Percentiles rank a stretch among this genome's conserved stretches.
Evolutionary conservation across 441 rosid species (phyloP).

Genomic region (Erysimum pusillum): DNA sequence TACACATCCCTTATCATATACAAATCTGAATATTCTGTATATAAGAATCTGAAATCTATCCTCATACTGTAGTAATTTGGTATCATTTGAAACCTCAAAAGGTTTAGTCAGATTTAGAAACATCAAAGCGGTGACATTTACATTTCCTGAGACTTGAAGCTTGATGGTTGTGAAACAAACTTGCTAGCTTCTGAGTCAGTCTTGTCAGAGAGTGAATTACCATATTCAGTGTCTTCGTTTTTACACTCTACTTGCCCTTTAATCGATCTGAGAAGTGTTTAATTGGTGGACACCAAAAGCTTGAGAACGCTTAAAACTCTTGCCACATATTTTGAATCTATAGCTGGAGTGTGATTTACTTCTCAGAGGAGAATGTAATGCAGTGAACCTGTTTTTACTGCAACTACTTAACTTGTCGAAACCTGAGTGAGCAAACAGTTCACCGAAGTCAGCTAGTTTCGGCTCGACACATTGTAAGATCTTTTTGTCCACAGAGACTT

Average conservation of each 20-base stretch:
- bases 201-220: neutral
- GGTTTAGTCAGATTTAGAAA: conserved; percentile 21
- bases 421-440: neutral
- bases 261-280: conserved; percentile 44
- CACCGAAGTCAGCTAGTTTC: neutral
- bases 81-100: neutral
- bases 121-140: conserved; percentile 7
- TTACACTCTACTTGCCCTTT: neutral
- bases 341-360: conserved; percentile 27
- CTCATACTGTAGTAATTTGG: neutral
- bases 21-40: conserved; percentile 2
- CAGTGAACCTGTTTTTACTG: conserved; percentile 3
- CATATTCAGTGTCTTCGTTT: neutral
- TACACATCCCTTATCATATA: neutral
- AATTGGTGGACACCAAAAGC: too few relatives aligned
- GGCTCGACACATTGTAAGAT: neutral
- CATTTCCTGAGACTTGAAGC: conserved; percentile 1
- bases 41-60: neutral
- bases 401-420: neutral
- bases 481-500: neutral
- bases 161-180: conserved; percentile 15
- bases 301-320: conserved; percentile 50
- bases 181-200: conserved; percentile 9
- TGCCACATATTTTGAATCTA: conserved; percentile 59
- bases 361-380: conserved; percentile 14